Base-by-base conservation (phyloP, 257 asterid species). In the Solanum lignicaule region DNA sequence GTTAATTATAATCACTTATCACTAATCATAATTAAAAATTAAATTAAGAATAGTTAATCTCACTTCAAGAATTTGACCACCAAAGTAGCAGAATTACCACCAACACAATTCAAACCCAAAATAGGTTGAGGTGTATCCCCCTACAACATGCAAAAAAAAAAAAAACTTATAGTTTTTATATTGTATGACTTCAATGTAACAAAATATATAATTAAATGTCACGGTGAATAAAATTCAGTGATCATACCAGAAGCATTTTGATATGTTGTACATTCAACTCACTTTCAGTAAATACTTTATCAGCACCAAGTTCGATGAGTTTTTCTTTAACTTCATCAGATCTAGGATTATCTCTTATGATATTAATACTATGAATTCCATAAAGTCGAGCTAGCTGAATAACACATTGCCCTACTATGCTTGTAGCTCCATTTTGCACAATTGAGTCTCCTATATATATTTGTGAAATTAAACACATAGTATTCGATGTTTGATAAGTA, bases 361-460 rank as follows among this genome's bases (percentile, higher is more conserved):
- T 90, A 90, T 95, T 96, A 72, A 96, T 87, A 52, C 94, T 94
- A 43, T 65, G 94, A 81, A 96, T 90, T 90, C 98, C 98, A 87
- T 91, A 94, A 90, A 91, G 65, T 46, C 91, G 93, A 66, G 99
- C 99, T 88, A 96, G 95, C 92, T 96, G 99, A 92, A 95, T 92
- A 88, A 95, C 72, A 84, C 99, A 96, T 92, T 93, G 99, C 79
- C 99, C 99, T 13, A 94, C 98, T 39, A 95, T 94, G 91, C 99
- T 95, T 78, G 99, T 94, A 31, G 99, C 98, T 66, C 99, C 99
- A 88, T 96, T 96, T 91, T 96, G 99, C 83, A 96, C 98, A 66
- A 96, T 88, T 69, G 94, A 89, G 92, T 96, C 98, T 52, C 99
- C 99, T 96, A 41, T 25, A 1, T 15, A 8, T 32, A 72, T 72